Evolutionary conservation across 352 stramenopile species (phyloP).

Genomic region (Pythium brachiatum): DNA sequence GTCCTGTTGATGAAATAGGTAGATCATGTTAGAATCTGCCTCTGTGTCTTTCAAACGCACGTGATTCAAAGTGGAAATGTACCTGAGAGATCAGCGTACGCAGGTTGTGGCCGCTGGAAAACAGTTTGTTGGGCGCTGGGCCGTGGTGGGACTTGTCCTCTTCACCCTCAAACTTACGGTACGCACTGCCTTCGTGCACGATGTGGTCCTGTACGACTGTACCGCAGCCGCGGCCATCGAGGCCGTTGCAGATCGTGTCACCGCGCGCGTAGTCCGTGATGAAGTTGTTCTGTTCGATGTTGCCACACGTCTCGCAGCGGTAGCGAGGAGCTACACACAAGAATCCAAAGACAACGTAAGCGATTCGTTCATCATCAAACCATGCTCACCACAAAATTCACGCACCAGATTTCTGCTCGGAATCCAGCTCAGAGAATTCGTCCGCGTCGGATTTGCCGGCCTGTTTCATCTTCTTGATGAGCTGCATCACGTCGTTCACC

Average conservation of each 20-base stretch:
- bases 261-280: conserved; percentile 87
- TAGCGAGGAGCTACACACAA: conserved; percentile 59
- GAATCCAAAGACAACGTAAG: neutral
- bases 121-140: conserved; percentile 93
- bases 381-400: neutral
- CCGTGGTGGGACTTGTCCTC: conserved; percentile 97
- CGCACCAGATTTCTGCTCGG: conserved; percentile 80
- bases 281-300: conserved; percentile 89
- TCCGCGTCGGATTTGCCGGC: conserved; percentile 86
- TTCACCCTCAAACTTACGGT: conserved; percentile 97
- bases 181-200: conserved; percentile 95
- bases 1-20: conserved; percentile 36
- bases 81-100: conserved; percentile 92
- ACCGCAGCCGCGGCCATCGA: conserved; percentile 89
- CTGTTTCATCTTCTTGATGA: conserved; percentile 90
- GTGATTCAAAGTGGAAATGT: neutral
- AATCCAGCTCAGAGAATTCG: conserved; percentile 84
- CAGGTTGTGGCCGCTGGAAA: conserved; percentile 95
- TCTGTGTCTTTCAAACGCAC: neutral
- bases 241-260: conserved; percentile 86
- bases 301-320: conserved; percentile 83
- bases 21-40: too few species aligned
- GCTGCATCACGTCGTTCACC: conserved; percentile 83
- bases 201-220: conserved; percentile 94
- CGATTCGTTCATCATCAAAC: conserved; percentile 7